Percentiles rank a stretch among this genome's conserved stretches.
Evolutionary conservation across 2,329 filamentous ascomycete genomes (phyloP).

Genomic region (Epichloe baconii): DNA sequence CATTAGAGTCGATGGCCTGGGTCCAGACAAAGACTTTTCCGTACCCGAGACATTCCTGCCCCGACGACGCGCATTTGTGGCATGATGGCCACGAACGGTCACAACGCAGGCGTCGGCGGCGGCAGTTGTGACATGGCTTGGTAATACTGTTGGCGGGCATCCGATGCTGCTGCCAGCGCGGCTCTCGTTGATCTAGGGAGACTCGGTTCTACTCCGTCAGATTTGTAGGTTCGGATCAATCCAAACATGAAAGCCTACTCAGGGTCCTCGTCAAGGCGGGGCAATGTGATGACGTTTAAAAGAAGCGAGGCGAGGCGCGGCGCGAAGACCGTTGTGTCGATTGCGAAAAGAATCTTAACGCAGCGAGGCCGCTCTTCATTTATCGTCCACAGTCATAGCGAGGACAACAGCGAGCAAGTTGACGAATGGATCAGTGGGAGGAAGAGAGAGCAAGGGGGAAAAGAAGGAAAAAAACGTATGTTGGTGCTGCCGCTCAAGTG

Average conservation of each 20-base stretch:
- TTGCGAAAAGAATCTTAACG: background rate
- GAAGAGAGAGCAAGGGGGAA: background rate
- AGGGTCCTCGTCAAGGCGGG: background rate
- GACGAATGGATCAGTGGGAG: background rate
- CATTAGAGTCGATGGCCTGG: conserved; percentile 34
- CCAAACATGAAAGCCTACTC: background rate
- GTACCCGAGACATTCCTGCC: conserved; percentile 48
- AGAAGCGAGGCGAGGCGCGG: background rate
- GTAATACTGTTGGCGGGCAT: conserved; percentile 22
- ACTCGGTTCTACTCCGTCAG: background rate
- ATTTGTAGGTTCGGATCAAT: background rate
- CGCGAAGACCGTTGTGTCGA: background rate
- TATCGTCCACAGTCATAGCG: conserved; percentile 1
- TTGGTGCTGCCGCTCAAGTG: background rate
- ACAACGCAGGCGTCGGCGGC: conserved; percentile 45
- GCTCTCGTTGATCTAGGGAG: background rate
- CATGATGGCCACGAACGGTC: conserved; percentile 47
- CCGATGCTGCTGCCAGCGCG: conserved; percentile 5
- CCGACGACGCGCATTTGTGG: conserved; percentile 42
- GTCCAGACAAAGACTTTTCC: conserved; percentile 49
- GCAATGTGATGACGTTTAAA: background rate
- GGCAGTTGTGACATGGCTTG: conserved; percentile 49
- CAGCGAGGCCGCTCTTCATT: background rate
- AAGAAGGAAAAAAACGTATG: background rate
- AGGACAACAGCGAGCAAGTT: background rate